Conservation (phyloP, 1,139 yeast genomes). For the Pichia norvegensis region DNA sequence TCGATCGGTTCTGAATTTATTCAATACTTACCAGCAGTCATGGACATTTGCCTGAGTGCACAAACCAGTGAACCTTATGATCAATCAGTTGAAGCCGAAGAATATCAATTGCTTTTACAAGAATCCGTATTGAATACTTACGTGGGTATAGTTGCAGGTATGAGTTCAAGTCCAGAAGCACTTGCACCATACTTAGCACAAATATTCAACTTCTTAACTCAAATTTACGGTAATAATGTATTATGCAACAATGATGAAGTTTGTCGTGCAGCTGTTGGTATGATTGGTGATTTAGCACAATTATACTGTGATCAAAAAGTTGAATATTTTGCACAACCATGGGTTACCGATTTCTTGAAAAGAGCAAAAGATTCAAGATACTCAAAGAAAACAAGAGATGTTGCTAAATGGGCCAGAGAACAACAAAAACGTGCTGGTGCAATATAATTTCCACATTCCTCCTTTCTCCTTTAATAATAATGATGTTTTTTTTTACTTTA, state of each 20-base stretch:
- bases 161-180: conserved; percentile 59
- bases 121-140: conserved; percentile 91
- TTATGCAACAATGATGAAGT: conserved; percentile 33
- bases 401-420: conserved; percentile 96
- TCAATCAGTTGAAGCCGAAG: conserved; percentile 64
- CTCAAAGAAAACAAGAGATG: conserved; percentile 63
- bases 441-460: conserved; percentile 5
- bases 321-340: conserved; percentile 55
- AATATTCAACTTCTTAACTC: conserved; percentile 61
- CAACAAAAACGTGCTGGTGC: conserved; percentile 56
- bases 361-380: conserved; percentile 62
- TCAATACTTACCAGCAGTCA: conserved; percentile 71
- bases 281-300: conserved; percentile 86
- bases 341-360: conserved; percentile 75
- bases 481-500: conserved; percentile 1
- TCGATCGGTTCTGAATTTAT: conserved; percentile 70
- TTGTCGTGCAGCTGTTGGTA: conserved; percentile 70
- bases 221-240: conserved; percentile 52
- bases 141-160: conserved; percentile 89
- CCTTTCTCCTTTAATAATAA: conserved; percentile 4
- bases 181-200: conserved; percentile 59
- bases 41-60: conserved; percentile 60
- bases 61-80: conserved; percentile 49
- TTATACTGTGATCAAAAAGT: conserved; percentile 67
- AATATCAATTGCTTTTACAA: conserved; percentile 62